Conservation (phyloP, 768 basidiomycete species). For the Pleurotus tuber-regium region DNA sequence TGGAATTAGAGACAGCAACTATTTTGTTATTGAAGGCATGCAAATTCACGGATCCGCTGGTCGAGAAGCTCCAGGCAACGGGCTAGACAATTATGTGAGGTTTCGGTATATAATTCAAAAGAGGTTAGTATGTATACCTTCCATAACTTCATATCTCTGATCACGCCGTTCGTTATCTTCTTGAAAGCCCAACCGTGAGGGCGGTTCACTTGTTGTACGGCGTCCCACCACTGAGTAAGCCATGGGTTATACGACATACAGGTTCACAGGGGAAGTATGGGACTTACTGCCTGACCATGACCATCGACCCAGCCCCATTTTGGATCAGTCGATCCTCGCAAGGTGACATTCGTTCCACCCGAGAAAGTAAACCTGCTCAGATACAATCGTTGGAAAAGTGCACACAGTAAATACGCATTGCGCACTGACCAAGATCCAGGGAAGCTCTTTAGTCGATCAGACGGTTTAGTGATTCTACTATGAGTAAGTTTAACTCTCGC, state of each 20-base stretch:
- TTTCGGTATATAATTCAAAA: not conserved
- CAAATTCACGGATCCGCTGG: conserved; percentile 45
- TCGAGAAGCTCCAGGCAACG: conserved; percentile 58
- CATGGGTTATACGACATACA: no score
- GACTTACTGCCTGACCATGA: conserved; percentile 49
- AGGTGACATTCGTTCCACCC: conserved; percentile 56
- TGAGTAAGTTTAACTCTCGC: not conserved
- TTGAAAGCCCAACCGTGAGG: conserved; percentile 55
- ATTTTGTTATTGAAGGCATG: conserved; percentile 57
- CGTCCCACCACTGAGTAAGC: conserved; percentile 62
- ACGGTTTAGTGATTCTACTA: not conserved
- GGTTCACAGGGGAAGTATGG: no score
- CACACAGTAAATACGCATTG: no score
- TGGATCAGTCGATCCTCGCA: conserved; percentile 52
- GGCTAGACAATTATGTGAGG: conserved; percentile 40
- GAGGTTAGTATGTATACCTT: conserved; percentile 29
- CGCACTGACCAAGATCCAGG: conserved; percentile 41
- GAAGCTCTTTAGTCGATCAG: conserved; percentile 30
- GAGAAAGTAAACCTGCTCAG: conserved; percentile 54
- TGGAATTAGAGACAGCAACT: conserved; percentile 45
- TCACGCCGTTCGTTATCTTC: conserved; percentile 51
- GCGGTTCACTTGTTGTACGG: conserved; percentile 47
- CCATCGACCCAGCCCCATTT: conserved; percentile 66
- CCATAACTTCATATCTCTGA: conserved; percentile 56
- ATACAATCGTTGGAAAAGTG: no score